A percentile compares a stretch with the other conserved stretches of the same genome.
These are phyloP conservation scores for Trichoderma sp. DNA, from an alignment of 2,329 filamentous ascomycete genomes.

Conservation along the genomic window DNA sequence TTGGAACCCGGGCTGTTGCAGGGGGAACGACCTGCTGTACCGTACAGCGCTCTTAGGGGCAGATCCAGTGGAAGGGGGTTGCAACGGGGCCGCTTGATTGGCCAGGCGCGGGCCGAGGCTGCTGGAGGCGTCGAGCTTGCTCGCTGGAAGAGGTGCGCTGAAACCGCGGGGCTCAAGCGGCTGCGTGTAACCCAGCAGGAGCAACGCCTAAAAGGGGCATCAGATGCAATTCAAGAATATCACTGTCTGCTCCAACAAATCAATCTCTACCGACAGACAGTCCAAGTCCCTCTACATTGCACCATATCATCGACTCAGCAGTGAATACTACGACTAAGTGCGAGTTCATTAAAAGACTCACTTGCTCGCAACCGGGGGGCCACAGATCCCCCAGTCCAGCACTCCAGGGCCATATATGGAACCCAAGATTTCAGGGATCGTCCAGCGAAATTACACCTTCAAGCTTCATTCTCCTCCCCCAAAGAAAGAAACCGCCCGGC, in stretches of 20 bases:
- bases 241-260: too few relatives aligned
- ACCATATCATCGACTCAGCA: background rate
- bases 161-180: conserved; percentile 6
- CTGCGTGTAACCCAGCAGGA: background rate
- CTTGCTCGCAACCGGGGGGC: background rate
- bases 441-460: conserved; percentile 16
- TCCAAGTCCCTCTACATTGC: too few relatives aligned
- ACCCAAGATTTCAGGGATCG: conserved; percentile 24
- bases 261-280: too few relatives aligned
- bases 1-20: background rate
- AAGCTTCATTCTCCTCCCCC: background rate
- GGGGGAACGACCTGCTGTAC: background rate
- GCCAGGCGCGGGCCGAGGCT: conserved; percentile 7
- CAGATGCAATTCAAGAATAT: background rate
- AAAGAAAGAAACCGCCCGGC: background rate
- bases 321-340: too few relatives aligned
- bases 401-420: background rate
- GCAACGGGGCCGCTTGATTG: conserved; percentile 8
- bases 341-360: background rate
- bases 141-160: conserved; percentile 10
- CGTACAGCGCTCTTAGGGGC: conserved; percentile 17
- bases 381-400: background rate
- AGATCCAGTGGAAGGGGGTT: conserved; percentile 24
- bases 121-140: background rate
- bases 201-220: background rate